phyloP scores from a whole-genome alignment of 2,329 filamentous ascomycete genomes.

The Colletotrichum sidae region DNA sequence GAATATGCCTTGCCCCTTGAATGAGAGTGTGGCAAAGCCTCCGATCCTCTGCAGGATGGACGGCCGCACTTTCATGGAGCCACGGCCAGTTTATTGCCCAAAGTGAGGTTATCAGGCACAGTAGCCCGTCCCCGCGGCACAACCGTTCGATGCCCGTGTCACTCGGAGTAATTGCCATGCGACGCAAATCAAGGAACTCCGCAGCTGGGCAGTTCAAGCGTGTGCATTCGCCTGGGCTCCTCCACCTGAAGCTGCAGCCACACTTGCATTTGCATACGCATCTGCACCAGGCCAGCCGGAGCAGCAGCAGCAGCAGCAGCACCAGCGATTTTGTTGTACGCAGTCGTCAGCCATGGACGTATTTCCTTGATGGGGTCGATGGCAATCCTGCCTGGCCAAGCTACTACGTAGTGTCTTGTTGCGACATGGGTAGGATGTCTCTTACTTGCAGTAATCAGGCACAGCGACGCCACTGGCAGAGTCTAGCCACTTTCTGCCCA shows the following conservation, averaged over 20 bases:
- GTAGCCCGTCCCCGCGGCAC: neutral
- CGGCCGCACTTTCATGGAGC: neutral
- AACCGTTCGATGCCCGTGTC: slow-evolving; percentile 5
- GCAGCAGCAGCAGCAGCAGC: too few relatives aligned
- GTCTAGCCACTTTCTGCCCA: slow-evolving; percentile 7
- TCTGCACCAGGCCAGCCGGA: too few relatives aligned
- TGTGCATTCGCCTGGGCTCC: neutral
- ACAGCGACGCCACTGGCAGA: neutral
- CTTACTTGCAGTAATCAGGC: neutral
- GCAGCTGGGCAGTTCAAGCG: slow-evolving; percentile 7
- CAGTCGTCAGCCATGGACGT: slow-evolving; percentile 2
- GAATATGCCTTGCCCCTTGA: neutral
- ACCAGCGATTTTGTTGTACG: too few relatives aligned
- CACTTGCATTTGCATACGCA: too few relatives aligned
- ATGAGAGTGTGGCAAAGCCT: neutral
- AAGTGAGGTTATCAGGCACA: slow-evolving; percentile 14
- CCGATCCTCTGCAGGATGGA: neutral
- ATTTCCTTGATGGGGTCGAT: slow-evolving; percentile 11
- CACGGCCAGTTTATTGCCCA: slow-evolving; percentile 10
- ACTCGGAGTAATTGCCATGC: slow-evolving; percentile 23
- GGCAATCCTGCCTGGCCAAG: neutral
- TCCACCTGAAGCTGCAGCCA: too few relatives aligned
- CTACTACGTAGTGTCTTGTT: slow-evolving; percentile 9
- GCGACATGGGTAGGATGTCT: slow-evolving; percentile 8
- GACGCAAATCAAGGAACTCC: slow-evolving; percentile 30